phyloP scores from a whole-genome alignment of 1,284 basidiomycete species.

The Agroathelia rolfsii region DNA sequence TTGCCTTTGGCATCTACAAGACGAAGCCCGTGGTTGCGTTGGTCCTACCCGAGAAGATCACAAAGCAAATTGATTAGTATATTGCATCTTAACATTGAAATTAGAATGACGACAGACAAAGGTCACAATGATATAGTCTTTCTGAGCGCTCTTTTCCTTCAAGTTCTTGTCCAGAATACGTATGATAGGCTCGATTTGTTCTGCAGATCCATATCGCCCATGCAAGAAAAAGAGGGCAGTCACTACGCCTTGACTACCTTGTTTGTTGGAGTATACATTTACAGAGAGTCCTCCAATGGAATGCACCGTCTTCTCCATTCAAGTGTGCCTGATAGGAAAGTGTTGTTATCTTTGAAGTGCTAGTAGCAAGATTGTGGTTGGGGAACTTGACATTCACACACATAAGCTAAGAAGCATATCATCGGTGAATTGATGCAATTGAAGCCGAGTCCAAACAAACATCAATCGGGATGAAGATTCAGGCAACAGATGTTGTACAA shows the following conservation, averaged over 20 bases:
- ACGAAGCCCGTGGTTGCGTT: conserved; percentile 67
- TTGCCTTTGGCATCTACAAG: conserved; percentile 44
- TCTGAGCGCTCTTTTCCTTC: conserved; percentile 13
- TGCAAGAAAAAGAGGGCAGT: conserved; percentile 54
- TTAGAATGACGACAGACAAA: conserved; percentile 31
- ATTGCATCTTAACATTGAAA: background rate
- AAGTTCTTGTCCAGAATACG: conserved; percentile 19
- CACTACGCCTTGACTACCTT: conserved; percentile 22
- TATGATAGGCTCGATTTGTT: conserved; percentile 21
- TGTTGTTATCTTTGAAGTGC: too few relatives aligned
- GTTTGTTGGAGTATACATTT: conserved; percentile 27
- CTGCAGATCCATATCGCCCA: conserved; percentile 32
- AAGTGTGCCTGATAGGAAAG: too few relatives aligned
- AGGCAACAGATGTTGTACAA: too few relatives aligned
- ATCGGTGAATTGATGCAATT: too few relatives aligned
- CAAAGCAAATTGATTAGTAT: background rate
- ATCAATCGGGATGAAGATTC: too few relatives aligned
- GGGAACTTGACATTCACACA: too few relatives aligned
- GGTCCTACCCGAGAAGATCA: conserved; percentile 40
- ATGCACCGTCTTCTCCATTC: too few relatives aligned
- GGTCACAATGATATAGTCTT: conserved; percentile 44
- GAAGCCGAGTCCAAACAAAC: too few relatives aligned
- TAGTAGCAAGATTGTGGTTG: too few relatives aligned
- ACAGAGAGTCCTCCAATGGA: conserved; percentile 39
- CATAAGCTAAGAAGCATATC: too few relatives aligned